These are phyloP conservation scores for Globisporangium uncinulatum DNA, from an alignment of 352 stramenopile species.

Conservation along the genomic window DNA sequence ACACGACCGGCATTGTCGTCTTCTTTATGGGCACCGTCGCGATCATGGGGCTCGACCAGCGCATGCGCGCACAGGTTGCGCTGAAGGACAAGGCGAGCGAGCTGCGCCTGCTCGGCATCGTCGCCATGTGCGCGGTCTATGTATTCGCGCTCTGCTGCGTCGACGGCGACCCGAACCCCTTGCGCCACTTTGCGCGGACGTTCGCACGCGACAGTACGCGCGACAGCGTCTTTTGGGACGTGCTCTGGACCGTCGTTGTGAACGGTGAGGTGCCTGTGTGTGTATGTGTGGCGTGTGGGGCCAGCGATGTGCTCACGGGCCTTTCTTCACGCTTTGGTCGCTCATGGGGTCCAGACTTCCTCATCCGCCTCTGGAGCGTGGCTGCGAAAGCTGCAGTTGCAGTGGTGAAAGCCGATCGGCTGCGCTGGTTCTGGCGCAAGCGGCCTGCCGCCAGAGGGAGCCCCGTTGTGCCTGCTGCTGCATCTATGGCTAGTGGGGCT, in stretches of 20 bases:
- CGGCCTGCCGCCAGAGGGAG: not conserved
- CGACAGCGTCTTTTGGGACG: conserved; percentile 45
- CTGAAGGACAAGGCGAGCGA: conserved; percentile 69
- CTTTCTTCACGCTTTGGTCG: not conserved
- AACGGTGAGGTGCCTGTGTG: conserved; percentile 36
- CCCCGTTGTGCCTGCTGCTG: not conserved
- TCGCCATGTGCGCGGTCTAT: conserved; percentile 50
- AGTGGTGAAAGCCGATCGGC: conserved; percentile 29
- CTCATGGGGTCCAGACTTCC: conserved; percentile 39
- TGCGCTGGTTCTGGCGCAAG: conserved; percentile 16
- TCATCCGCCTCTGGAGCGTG: conserved; percentile 59
- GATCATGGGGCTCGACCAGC: conserved; percentile 69
- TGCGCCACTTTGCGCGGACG: conserved; percentile 39
- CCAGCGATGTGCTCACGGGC: not conserved
- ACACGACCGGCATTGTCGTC: conserved; percentile 61
- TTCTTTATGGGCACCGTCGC: conserved; percentile 59
- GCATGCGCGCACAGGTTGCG: conserved; percentile 55
- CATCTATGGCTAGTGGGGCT: not conserved
- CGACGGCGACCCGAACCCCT: conserved; percentile 54
- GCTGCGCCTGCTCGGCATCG: conserved; percentile 42
- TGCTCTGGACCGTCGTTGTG: conserved; percentile 72
- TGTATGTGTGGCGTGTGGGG: not conserved
- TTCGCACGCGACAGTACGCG: conserved; percentile 23
- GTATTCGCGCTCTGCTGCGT: conserved; percentile 55
- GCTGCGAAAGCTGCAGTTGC: conserved; percentile 53